A percentile compares a stretch with the other conserved stretches of the same genome.
Evolutionary conservation across 176 grass and related monocot species (phyloP).

Genomic region (Dactylis glomerata): DNA sequence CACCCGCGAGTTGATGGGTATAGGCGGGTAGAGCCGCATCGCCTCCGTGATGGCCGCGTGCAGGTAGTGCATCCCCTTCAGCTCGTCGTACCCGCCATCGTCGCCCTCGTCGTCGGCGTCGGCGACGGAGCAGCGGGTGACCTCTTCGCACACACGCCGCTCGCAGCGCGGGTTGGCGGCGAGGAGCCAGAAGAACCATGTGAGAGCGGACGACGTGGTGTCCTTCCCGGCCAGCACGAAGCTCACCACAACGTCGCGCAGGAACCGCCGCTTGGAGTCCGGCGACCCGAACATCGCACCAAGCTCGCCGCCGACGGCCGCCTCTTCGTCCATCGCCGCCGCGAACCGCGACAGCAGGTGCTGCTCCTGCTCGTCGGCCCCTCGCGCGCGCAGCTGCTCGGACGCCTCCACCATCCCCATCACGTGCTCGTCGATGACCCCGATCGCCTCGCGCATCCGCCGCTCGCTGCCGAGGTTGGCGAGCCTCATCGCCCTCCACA

Average conservation of each 20-base stretch:
- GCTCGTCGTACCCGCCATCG: conserved; percentile 17
- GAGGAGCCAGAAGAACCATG: conserved; percentile 83
- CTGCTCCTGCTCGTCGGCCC: neutral
- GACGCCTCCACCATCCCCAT: conserved; percentile 21
- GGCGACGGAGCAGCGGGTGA: neutral
- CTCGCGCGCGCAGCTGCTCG: neutral
- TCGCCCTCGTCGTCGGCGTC: neutral
- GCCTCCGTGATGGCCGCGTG: conserved; percentile 64
- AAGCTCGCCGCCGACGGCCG: conserved; percentile 14
- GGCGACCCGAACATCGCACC: conserved; percentile 31
- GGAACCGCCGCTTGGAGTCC: conserved; percentile 45
- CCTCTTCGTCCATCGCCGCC: conserved; percentile 39
- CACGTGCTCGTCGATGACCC: conserved; percentile 40
- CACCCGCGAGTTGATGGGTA: conserved; percentile 53
- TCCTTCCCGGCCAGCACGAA: conserved; percentile 74
- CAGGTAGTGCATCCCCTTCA: conserved; percentile 57
- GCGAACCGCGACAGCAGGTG: conserved; percentile 67
- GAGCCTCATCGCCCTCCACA: conserved; percentile 47
- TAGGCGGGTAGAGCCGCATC: conserved; percentile 74
- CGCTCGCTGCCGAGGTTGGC: conserved; percentile 51
- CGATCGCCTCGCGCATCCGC: conserved; percentile 44
- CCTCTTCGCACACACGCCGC: conserved; percentile 41
- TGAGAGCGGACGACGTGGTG: conserved; percentile 46
- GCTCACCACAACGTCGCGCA: conserved; percentile 65
- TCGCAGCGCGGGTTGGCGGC: conserved; percentile 45